Evolutionary conservation across 306 rosid species (phyloP), one percentile per base, ranked within the genome.

Genomic region (Cucurbita pepo): DNA sequence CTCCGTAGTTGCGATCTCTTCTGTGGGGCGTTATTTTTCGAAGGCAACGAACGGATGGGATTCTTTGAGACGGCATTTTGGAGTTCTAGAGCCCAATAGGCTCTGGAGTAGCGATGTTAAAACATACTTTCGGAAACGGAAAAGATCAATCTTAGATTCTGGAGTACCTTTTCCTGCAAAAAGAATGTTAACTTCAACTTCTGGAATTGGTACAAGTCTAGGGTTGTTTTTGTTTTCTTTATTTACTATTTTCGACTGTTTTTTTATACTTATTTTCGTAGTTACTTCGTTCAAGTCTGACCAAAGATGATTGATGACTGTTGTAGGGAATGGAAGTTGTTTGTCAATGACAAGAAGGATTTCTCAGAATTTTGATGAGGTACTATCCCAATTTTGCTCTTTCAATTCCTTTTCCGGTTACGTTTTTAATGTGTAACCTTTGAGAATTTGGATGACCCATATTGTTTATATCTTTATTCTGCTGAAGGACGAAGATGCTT

Each of bases 61-160:
- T 13, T 7, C 47, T 70, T 71, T 43, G 41, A 45, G 67, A 64
- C 38, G 51, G 30, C 55, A 45, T 22, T 21, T 58, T 40, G 44
- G 59, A 56, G 62, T 69, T 44, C 15, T 53, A 12, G 82, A 75
- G 10, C 8, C 37, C 5, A 41, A 25, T 54, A 13, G 64, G 73
- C 45, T 70, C 2, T 44, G 47, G 58, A 16, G 41, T 52, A 50
- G 41, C 4, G 50, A 67, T 16, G 54, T 74, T 48, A 67, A 60
- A 34, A 69, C 76, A 1, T 74, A 77, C 69, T 43, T 43, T 47
- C 50, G 78, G 73, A 81, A 81, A 40, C 77, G 81, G 56, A 66
- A 19, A 53, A 57, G 45, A 34, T 13, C 57, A 4, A 76, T 40
- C 0, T 30, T 34, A 13, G 81, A 77, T 56, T 19, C 9, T 58